A percentile compares a stretch with the other conserved stretches of the same genome.
phyloP scores from a whole-genome alignment of 176 grass and related monocot genomes.

The sorghum (Sorghum bicolor) region Sorghum_bicolor_NCBIv3 NC_012875.2:49957501-49958000 shows the following conservation, averaged over 20 bases:
- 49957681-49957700: constrained; percentile 96
- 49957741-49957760: constrained; percentile 96
- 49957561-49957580: constrained; percentile 60
- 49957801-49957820: constrained; percentile 49
- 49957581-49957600: constrained; percentile 94
- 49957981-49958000: constrained; percentile 4
- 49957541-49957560: not conserved
- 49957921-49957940: constrained; percentile 36
- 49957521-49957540: not conserved
- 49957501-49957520: not conserved
- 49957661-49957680: constrained; percentile 80
- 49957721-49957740: constrained; percentile 74
- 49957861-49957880: constrained; percentile 21
- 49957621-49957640: constrained; percentile 76
- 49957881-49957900: constrained; percentile 26
- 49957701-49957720: constrained; percentile 82
- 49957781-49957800: constrained; percentile 78
- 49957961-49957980: constrained; percentile 57
- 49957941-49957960: constrained; percentile 58
- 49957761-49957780: constrained; percentile 92
- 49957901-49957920: constrained; percentile 40
- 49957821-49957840: constrained; percentile 15
- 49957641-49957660: constrained; percentile 90
- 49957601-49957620: constrained; percentile 87
- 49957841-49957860: constrained; percentile 25